phyloP scores from a whole-genome alignment of 805 yeast species.

The Scheffersomyces coipomensis region DNA sequence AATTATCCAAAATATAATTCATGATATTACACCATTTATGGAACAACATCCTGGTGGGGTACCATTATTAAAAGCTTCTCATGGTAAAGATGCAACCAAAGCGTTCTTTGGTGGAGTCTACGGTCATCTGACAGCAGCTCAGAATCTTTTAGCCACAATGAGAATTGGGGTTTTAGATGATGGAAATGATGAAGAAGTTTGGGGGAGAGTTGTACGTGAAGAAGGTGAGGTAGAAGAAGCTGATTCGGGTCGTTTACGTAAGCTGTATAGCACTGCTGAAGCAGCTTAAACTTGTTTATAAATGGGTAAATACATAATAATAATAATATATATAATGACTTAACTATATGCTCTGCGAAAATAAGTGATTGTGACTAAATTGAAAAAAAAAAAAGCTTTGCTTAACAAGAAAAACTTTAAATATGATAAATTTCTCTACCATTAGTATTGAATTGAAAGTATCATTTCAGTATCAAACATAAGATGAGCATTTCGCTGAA shows the following conservation, averaged over 20 bases:
- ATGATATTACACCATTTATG: constrained; percentile 88
- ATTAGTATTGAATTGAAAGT: too few relatives aligned
- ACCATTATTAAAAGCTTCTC: constrained; percentile 72
- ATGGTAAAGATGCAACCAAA: constrained; percentile 91
- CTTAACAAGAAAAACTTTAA: too few relatives aligned
- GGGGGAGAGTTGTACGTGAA: constrained; percentile 73
- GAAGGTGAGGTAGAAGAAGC: constrained; percentile 46
- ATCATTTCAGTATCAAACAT: too few relatives aligned
- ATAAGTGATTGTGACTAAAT: too few relatives aligned
- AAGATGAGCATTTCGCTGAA: too few relatives aligned
- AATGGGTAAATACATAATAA: too few relatives aligned
- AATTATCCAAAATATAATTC: constrained; percentile 87
- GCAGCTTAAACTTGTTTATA: constrained; percentile 29
- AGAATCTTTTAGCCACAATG: constrained; percentile 88
- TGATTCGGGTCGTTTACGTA: constrained; percentile 13
- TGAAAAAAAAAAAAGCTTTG: too few relatives aligned
- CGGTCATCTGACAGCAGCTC: constrained; percentile 90
- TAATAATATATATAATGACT: too few relatives aligned
- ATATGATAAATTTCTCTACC: too few relatives aligned
- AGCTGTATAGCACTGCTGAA: constrained; percentile 30
- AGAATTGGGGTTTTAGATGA: constrained; percentile 83
- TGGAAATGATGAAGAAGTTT: constrained; percentile 77
- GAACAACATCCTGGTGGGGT: constrained; percentile 94
- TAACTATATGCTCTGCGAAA: too few relatives aligned
- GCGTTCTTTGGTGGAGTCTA: constrained; percentile 96